These are phyloP conservation scores for Apium graveolens DNA, from an alignment of 129 eudicot species.

Conservation along the genomic window DNA sequence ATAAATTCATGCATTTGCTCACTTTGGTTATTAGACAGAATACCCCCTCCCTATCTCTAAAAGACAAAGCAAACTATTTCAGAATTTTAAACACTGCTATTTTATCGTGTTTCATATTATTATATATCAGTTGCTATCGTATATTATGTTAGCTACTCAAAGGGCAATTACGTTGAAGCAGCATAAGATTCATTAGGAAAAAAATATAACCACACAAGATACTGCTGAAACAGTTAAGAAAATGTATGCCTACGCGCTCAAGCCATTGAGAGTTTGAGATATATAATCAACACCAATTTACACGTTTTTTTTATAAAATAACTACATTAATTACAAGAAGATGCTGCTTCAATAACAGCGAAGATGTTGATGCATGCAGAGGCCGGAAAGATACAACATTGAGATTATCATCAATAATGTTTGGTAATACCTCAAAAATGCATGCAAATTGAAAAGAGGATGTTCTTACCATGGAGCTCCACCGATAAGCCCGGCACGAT, in stretches of 20 bases:
- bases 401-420: background rate
- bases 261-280: background rate
- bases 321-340: background rate
- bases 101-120: background rate
- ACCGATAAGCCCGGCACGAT: constrained; percentile 66
- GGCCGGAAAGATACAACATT: background rate
- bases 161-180: background rate
- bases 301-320: background rate
- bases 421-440: background rate
- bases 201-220: background rate
- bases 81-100: background rate
- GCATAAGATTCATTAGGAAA: background rate
- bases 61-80: background rate
- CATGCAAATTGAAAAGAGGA: background rate
- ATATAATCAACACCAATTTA: background rate
- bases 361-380: background rate
- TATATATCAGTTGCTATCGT: background rate
- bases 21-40: background rate
- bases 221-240: background rate
- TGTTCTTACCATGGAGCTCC: constrained; percentile 66
- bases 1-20: background rate
- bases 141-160: background rate
- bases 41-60: background rate
- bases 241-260: background rate
- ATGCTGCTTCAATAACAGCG: background rate